Evolutionary conservation across 306 rosid genomes (phyloP), one percentile per base, ranked within the genome.

Genomic region (Crotalaria pallida): DNA sequence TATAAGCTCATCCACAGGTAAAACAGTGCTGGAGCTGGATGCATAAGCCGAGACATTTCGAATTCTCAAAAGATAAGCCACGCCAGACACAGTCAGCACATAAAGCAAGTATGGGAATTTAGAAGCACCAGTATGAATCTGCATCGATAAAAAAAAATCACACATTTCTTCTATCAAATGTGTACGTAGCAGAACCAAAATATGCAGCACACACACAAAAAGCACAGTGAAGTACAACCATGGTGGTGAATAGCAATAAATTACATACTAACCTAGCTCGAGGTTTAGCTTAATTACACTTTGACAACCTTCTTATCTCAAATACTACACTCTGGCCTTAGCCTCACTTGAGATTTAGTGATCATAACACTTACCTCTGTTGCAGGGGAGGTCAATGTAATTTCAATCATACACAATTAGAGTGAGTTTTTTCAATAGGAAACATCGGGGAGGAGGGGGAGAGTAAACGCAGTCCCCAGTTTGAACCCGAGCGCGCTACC

Each of bases 21-120:
- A 59, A 65, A 70, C 34, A 53, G 86, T 82, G 74, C 78, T 29
- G 6, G 86, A 83, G 74, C 80, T 29, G 5, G 94, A 84, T 0
- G 49, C 67, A 65, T 88, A 88, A 2, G 81, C 55, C 40, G 86
- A 87, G 59, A 83, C 11, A 71, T 82, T 77, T 72, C 82, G 75
- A 59, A 94, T 77, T 66, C 82, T 85, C 80, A 94, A 69, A 23
- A 86, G 82, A 71, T 84, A 88, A 44, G 92, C 95, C 22, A 84
- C 67, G 58, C 97, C 98, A 11, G 95, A 55, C 41, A 69, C 85
- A 56, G 92, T 86, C 78, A 94, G 71, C 33, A 76, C 92, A 26
- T 82, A 90, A 19, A 90, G 83, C 85, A 85, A 76, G 85, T 87
- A 87, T 29, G 96, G 92, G 76, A 79, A 71, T 10, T 65, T 33